Evolutionary conservation across 805 yeast genomes (phyloP), one percentile per base, ranked within the genome.

Genomic region (Spathaspora gorwiae): DNA sequence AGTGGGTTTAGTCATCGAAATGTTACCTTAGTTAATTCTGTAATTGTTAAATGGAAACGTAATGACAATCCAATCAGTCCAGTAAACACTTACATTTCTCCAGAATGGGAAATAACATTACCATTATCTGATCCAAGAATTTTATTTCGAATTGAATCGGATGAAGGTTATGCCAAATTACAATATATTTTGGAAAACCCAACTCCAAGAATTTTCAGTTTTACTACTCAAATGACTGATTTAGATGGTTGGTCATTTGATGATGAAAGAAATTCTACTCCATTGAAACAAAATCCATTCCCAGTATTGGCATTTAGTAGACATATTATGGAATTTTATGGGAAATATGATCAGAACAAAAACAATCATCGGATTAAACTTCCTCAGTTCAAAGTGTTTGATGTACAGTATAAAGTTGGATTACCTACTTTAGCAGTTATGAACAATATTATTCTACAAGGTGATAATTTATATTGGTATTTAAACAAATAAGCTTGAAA

Each of bases 121-220:
- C 87, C 90, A 2, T 68, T 83, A 40, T 70, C 81, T 46, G 92
- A 86, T 55, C 92, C 94, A 4, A 61, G 94, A 42, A 80, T 83
- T 2, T 60, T 86, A 30, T 68, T 83, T 3, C 64, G 60, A n/a
- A 57, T 70, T 3, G 33, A 33, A 8, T 11, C 40, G 47, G 56
- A 38, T 53, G 53, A 30, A 48, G 55, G 51, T 29, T 49, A 47
- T 1, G 52, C 69, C 12, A 61, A 56, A 37, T 58, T 80, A 37
- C 66, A 57, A 11, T 87, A 78, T 56, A 70, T 73, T 42, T 56
- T 87, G 40, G 95, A 87, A 56, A 87, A 87, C 55, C 90, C 95
- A 11, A 84, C 95, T 0, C 72, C 84, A 2, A 70, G 84, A 37
- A 75, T 83, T 2, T 80, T 88, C 51, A 79, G 80, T 9, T 88